Base-by-base conservation (phyloP, 2,329 filamentous ascomycete genomes). In the Neonectria hederae region DNA sequence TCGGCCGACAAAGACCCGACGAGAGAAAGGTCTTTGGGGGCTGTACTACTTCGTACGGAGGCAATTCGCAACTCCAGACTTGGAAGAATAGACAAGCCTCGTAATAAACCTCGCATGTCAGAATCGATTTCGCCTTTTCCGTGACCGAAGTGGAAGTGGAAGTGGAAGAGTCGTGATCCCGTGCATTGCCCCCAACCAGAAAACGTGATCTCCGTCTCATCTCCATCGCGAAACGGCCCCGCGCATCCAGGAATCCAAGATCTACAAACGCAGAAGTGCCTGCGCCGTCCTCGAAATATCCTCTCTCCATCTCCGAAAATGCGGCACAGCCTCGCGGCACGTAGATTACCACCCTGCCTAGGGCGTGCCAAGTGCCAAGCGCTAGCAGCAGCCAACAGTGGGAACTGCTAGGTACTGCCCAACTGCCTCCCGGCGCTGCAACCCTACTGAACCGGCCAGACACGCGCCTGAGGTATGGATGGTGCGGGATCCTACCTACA, bases 281-380 rank as follows among this genome's bases (percentile, higher is more conserved):
- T 54, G 52, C 53, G 59, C 51, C 52, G 51, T 61, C 43, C 52
- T 55, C 52, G 51, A 61, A 54, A 62, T 56, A 51, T 56, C 52
- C 30, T 22, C 55, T n/a, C 14, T n/a, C 35, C 46, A 19, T 53
- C 38, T 53, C 48, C 56, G 56, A 53, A 26, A 46, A 45, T 38
- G 45, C 35, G 26, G 24, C 60, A 63, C 54, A 63, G 60, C 60
- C 60, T 63, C 30, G 60, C 54, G 48, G 60, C 54, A 63, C 14
- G 35, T 46, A 58, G 60, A 63, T 58, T 54, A 26, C 32, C 32
- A 46, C 54, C 40, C 40, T 46, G 35, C 35, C 9, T 19, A n/a
- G 40, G n/a, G 17, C 8, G 40, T 9, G 40, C 7, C 17, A 43
- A n/a, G n/a, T 40, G n/a, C n/a, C 35, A 14, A n/a, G n/a, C n/a